phyloP scores from a whole-genome alignment of 371 early-diverging fungal species.

The Phascolomyces articulosus region DNA sequence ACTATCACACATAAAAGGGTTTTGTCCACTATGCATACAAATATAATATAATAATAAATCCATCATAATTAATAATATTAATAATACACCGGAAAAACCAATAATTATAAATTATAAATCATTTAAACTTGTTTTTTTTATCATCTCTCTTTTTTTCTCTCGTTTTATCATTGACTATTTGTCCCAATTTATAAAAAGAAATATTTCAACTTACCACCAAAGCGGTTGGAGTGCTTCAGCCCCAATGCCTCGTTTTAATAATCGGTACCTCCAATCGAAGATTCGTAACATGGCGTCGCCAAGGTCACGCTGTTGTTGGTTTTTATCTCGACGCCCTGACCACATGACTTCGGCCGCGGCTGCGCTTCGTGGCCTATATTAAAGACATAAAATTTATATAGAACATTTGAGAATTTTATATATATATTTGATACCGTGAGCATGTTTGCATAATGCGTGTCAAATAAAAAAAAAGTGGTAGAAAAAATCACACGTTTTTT shows the following conservation, averaged over 20 bases:
- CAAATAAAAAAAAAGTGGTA: neutral
- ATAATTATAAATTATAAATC: neutral
- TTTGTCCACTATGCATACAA: slow-evolving; percentile 27
- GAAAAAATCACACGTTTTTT: neutral
- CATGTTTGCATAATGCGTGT: too few species aligned
- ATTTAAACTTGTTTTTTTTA: too few species aligned
- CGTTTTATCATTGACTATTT: neutral
- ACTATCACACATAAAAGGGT: slow-evolving; percentile 45
- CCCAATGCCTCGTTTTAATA: slow-evolving; percentile 67
- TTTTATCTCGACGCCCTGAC: slow-evolving; percentile 69
- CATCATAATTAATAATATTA: neutral
- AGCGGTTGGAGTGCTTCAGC: slow-evolving; percentile 78
- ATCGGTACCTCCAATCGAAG: slow-evolving; percentile 73
- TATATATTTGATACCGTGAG: too few species aligned
- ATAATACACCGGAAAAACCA: neutral
- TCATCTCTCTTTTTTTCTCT: neutral
- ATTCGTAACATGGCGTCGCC: slow-evolving; percentile 71
- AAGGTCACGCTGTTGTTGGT: slow-evolving; percentile 56
- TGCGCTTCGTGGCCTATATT: slow-evolving; percentile 40
- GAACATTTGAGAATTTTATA: neutral
- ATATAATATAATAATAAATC: too few species aligned
- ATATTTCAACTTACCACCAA: slow-evolving; percentile 64
- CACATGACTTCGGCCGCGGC: slow-evolving; percentile 73
- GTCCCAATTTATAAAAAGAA: slow-evolving; percentile 1
- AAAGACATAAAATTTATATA: neutral